Conservation (phyloP, 805 yeast species). For the Saturnispora gosingensis region DNA sequence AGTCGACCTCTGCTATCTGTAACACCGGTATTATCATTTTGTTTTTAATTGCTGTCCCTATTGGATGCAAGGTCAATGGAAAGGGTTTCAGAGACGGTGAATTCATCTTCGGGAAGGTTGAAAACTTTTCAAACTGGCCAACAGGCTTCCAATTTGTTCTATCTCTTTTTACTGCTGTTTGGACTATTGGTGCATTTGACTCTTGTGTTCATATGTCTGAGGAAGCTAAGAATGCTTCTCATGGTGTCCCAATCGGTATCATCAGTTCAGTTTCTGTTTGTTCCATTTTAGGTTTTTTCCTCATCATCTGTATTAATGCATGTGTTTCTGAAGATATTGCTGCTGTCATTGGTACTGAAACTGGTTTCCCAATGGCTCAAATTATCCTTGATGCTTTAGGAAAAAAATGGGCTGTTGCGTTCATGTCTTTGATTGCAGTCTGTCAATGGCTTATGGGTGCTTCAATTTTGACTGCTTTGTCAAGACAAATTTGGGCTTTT, state of each 20-base stretch:
- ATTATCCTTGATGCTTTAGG: slow-evolving; percentile 43
- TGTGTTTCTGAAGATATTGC: slow-evolving; percentile 46
- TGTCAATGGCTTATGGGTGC: slow-evolving; percentile 43
- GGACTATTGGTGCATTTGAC: slow-evolving; percentile 72
- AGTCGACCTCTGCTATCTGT: slow-evolving; percentile 37
- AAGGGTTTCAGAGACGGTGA: slow-evolving; percentile 37
- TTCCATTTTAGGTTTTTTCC: slow-evolving; percentile 46
- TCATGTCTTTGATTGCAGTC: slow-evolving; percentile 36
- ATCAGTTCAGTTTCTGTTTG: slow-evolving; percentile 48
- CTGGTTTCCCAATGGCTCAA: slow-evolving; percentile 54
- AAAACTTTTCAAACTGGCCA: slow-evolving; percentile 54
- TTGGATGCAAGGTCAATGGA: slow-evolving; percentile 40
- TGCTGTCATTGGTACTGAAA: slow-evolving; percentile 36
- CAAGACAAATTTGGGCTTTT: slow-evolving; percentile 59
- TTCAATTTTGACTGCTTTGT: slow-evolving; percentile 57
- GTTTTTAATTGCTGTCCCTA: slow-evolving; percentile 45
- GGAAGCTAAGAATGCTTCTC: slow-evolving; percentile 55
- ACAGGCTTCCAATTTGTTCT: slow-evolving; percentile 48
- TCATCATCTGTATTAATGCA: slow-evolving; percentile 52
- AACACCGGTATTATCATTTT: slow-evolving; percentile 43
- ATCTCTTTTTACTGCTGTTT: slow-evolving; percentile 50
- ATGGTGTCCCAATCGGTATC: slow-evolving; percentile 59
- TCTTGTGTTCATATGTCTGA: slow-evolving; percentile 68
- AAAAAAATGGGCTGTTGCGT: slow-evolving; percentile 32
- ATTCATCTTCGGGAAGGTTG: slow-evolving; percentile 46